phyloP scores from a whole-genome alignment of 805 yeast species.

The Dipodascus albidus region DNA sequence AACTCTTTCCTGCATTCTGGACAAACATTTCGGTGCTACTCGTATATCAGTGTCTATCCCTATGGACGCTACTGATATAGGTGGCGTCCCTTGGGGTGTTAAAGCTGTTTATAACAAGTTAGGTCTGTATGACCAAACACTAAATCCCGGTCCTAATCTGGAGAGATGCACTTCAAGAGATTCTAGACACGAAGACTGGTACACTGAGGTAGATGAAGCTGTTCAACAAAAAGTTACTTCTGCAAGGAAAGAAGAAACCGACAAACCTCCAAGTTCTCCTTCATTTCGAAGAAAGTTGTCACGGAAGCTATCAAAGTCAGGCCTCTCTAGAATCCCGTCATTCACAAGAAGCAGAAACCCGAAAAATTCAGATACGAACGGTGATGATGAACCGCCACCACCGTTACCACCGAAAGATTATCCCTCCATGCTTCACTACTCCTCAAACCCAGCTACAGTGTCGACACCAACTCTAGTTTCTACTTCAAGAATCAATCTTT shows the following conservation, averaged over 20 bases:
- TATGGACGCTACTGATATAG: constrained; percentile 22
- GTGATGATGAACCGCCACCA: background rate
- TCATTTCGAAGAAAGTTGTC: constrained; percentile 7
- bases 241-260: background rate
- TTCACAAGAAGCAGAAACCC: background rate
- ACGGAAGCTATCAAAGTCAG: constrained; percentile 7
- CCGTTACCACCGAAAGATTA: background rate
- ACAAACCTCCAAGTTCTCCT: constrained; percentile 2
- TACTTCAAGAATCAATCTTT: background rate
- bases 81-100: constrained; percentile 25
- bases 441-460: background rate
- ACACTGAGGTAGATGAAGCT: constrained; percentile 4
- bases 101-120: constrained; percentile 21
- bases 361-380: background rate
- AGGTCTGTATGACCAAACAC: background rate
- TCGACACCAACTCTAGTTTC: background rate
- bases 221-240: background rate
- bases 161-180: background rate
- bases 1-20: background rate
- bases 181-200: constrained; percentile 5
- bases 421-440: background rate
- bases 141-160: background rate
- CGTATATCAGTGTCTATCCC: constrained; percentile 21
- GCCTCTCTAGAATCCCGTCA: constrained; percentile 3
- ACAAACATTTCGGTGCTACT: constrained; percentile 18